Base-by-base conservation (phyloP, 305 asterid genomes). In the Euphrasia arctica region DNA sequence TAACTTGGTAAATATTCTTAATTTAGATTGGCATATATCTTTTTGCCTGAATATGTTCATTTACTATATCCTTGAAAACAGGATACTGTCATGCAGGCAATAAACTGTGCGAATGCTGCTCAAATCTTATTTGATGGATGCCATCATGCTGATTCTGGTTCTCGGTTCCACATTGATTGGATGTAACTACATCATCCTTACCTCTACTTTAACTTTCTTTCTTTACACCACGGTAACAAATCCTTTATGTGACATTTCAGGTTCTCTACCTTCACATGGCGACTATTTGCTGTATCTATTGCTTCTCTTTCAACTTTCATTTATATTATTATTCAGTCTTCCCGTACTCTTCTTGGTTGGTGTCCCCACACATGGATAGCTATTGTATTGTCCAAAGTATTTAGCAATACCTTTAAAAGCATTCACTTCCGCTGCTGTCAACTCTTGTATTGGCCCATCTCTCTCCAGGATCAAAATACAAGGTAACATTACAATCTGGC, bases 381-480 rank as follows among this genome's bases (percentile, higher is more conserved):
- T 75, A 57, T 55, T 28, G 43, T 79, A 32, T 49, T 81, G 66
- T 65, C 68, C 61, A 82, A 80, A 56, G 67, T 78, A 66, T 87
- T 93, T 77, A 54, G 73, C 76, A 86, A 77, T 66, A 71, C 97
- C 58, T 68, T 77, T 71, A 75, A 77, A 73, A 83, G 69, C 85
- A 68, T 90, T 51, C 81, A 78, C 70, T 78, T 79, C 45, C 90
- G 87, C 60, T 86, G 92, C 81, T 82, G 86, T 49, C 97, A 88
- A 70, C 74, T 93, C 65, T 73, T 88, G 71, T 81, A 86, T 78
- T 93, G 99, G 99, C 96, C 99, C 29, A 64, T 86, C 73, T 71
- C 77, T 72, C 90, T 87, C 72, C 89, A 77, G 74, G 84, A 83
- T 80, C 82, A 70, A 64, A 78, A 78, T 76, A 64, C 76, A 75